phyloP scores from a whole-genome alignment of 116 monocot species.

The Posidonia oceanica region DNA sequence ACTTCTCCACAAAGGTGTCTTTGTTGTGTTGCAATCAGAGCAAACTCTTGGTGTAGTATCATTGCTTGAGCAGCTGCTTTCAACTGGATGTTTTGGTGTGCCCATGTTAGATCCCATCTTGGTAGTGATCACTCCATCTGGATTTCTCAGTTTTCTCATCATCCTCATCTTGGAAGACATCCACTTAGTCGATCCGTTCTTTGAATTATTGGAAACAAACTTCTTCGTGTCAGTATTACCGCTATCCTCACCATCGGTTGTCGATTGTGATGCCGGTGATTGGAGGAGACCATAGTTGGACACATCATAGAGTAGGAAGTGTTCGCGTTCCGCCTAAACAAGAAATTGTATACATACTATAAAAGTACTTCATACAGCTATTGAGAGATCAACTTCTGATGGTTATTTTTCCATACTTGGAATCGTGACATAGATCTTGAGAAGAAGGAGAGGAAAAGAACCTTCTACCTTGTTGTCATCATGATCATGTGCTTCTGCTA shows the following conservation, averaged over 20 bases:
- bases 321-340: constrained; percentile 1
- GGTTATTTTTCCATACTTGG: no score
- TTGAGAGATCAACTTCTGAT: no score
- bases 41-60: constrained; percentile 15
- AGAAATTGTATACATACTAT: background rate
- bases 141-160: constrained; percentile 43
- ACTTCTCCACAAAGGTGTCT: constrained; percentile 55
- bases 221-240: background rate
- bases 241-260: no score
- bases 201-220: background rate
- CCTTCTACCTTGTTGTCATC: background rate
- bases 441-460: background rate
- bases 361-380: no score
- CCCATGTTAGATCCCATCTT: background rate
- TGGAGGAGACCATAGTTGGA: background rate
- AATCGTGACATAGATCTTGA: background rate
- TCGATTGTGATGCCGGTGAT: background rate
- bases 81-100: constrained; percentile 4
- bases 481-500: background rate
- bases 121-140: constrained; percentile 2
- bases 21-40: constrained; percentile 44
- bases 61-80: constrained; percentile 2
- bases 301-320: background rate
- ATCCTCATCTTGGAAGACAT: constrained; percentile 59
- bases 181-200: constrained; percentile 25